A percentile compares a stretch with the other conserved stretches of the same genome.
Conservation (phyloP, 345 rosid species). For the Brassica napus region Da-Ae NC_063436.1:3643501-3644000, state of each 20-base stretch:
- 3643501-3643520: neutral
- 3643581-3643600: constrained; percentile 8
- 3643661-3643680: constrained; percentile 26
- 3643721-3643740: constrained; percentile 22
- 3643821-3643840: constrained; percentile 33
- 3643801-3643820: constrained; percentile 32
- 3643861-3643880: neutral
- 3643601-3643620: neutral
- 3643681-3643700: neutral
- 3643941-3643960: neutral
- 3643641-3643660: constrained; percentile 19
- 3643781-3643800: constrained; percentile 39
- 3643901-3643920: neutral
- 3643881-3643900: neutral
- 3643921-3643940: neutral
- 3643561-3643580: neutral
- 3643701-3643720: constrained; percentile 20
- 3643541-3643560: neutral
- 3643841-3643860: constrained; percentile 24
- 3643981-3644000: neutral
- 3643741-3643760: constrained; percentile 29
- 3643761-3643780: constrained; percentile 29
- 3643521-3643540: neutral
- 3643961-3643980: neutral
- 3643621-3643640: constrained; percentile 1